These are phyloP conservation scores for Penicillium sp. DNA, from an alignment of 2,329 filamentous ascomycete species.

Conservation along the genomic window DNA sequence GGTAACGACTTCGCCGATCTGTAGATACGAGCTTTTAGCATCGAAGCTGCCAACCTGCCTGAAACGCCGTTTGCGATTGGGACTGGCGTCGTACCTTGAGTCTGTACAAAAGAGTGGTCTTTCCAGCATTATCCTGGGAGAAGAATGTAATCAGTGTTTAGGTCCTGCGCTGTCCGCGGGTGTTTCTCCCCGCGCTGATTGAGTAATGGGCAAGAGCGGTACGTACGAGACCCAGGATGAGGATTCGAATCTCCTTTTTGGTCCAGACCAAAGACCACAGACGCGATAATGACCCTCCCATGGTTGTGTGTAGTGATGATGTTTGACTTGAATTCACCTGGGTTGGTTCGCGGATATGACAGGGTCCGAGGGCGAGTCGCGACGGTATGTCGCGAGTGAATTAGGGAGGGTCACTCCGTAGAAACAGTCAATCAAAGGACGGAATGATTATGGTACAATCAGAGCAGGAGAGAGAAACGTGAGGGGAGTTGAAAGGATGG, in stretches of 20 bases:
- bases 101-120: constrained; percentile 94
- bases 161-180: not conserved
- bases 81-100: constrained; percentile 67
- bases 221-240: constrained; percentile 87
- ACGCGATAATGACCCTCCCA: constrained; percentile 58
- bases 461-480: constrained; percentile 3
- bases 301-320: constrained; percentile 30
- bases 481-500: constrained; percentile 8
- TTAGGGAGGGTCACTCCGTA: not conserved
- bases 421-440: not conserved
- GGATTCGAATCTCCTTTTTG: constrained; percentile 96
- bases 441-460: constrained; percentile 4
- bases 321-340: constrained; percentile 3
- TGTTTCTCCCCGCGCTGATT: constrained; percentile 15
- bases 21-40: constrained; percentile 16
- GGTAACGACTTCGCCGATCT: constrained; percentile 98
- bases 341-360: constrained; percentile 6
- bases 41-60: constrained; percentile 1
- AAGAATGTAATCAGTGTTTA: constrained; percentile 10
- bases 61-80: no score
- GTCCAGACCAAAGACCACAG: constrained; percentile 74
- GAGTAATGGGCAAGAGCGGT: not conserved
- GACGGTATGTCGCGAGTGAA: not conserved
- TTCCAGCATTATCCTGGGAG: constrained; percentile 89
- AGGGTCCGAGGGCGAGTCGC: constrained; percentile 2